Conservation (phyloP, 2,329 filamentous ascomycete species). For the Exophiala aquamarina region DNA sequence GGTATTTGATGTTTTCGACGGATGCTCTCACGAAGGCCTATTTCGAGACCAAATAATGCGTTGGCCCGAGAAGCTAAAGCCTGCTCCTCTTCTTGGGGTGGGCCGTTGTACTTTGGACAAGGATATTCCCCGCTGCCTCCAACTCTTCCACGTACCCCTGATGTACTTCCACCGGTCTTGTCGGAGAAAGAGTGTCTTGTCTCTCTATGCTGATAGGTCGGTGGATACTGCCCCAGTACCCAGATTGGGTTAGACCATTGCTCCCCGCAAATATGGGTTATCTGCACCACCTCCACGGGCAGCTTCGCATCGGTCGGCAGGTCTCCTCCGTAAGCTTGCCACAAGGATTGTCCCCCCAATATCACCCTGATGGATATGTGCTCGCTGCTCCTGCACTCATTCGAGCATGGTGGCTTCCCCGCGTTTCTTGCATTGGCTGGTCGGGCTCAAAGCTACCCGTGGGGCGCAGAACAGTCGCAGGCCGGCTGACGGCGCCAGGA, state of each 20-base stretch:
- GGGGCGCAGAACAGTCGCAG: conserved; percentile 8
- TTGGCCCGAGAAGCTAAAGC: too few relatives aligned
- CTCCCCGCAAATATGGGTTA: conserved; percentile 11
- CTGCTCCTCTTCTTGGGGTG: too few relatives aligned
- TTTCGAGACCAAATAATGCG: too few relatives aligned
- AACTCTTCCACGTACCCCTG: too few relatives aligned
- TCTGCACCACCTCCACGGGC: conserved; percentile 4
- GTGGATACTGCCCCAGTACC: not conserved
- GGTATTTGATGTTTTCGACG: too few relatives aligned
- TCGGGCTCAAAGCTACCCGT: not conserved
- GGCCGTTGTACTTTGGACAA: too few relatives aligned
- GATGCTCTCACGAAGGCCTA: too few relatives aligned
- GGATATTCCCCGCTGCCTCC: too few relatives aligned
- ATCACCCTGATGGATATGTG: not conserved
- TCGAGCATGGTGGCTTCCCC: conserved; percentile 14
- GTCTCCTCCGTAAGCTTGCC: too few relatives aligned
- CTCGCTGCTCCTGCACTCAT: conserved; percentile 1
- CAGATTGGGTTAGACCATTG: conserved; percentile 1
- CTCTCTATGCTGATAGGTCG: too few relatives aligned
- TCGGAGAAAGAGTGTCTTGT: too few relatives aligned
- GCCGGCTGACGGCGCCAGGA: conserved; percentile 2
- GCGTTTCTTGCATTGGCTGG: conserved; percentile 18
- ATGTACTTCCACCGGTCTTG: too few relatives aligned
- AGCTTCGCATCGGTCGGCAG: conserved; percentile 1
- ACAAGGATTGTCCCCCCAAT: conserved; percentile 4